Evolutionary conservation across 495 filamentous ascomycete species (phyloP), one percentile per base, ranked within the genome.

Genomic region (Delitschia confertaspora): DNA sequence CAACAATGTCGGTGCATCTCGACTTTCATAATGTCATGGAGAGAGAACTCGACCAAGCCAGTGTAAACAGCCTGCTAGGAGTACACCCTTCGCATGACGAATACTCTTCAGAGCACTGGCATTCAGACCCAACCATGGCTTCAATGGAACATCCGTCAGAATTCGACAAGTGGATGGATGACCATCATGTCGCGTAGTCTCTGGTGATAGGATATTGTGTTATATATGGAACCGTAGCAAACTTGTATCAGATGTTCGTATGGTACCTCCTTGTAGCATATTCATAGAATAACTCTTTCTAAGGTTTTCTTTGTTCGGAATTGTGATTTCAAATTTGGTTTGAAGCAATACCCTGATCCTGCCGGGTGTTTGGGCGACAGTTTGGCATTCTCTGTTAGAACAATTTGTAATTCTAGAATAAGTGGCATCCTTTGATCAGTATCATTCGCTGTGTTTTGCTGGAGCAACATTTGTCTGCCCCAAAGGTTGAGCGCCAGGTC

Each of bases 111-210:
- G 56, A 51, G 14, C 13, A 35, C 18, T 61, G 58, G 58, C 51
- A 60, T 6, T 33, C 44, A 11, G 53, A 57, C 33, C 37, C 48
- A 21, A 51, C n/a, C 20, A 36, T 54, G 17, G 26, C 33, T 16
- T 26, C 37, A 13, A 43, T 61, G 31, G 59, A 60, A 22, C 43
- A 53, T 26, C 55, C 45, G 3, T 59, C 60, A 16, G 60, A 62
- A 20, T 62, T 60, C 26, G 60, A 62, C 21, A 62, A 62, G 23
- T 62, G 56, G 55, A 59, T 58, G 54, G 55, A 55, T 26, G 57
- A 60, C 17, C 42, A 48, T 24, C 23, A 45, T 16, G 44, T 20
- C 19, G 29, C 4, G 8, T 36, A 36, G 30, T 18, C n/a, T 7
- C 11, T 10, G 10, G 2, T n/a, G 18, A 26, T 14, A 30, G 3